Evolutionary conservation across 2,329 filamentous ascomycete genomes (phyloP), one percentile per base, ranked within the genome.

Genomic region (Alternaria sp.): DNA sequence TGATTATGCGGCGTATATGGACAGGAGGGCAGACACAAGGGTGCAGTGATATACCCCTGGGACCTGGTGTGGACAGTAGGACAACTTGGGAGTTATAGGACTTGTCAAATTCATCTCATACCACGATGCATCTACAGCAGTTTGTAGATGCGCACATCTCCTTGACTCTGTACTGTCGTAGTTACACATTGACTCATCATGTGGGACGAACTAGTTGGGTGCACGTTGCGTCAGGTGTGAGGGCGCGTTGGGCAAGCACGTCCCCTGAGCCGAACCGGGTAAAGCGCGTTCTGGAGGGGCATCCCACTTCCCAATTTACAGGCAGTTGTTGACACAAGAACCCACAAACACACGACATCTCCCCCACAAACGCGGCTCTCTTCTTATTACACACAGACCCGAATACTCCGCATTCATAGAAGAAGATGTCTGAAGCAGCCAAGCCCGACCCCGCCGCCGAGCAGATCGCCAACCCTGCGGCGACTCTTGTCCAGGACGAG

Each of bases 371-470:
- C 60, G 66, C 62, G 47, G 46, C 54, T 46, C 43, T 59, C 57
- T 57, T 61, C 45, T 56, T 58, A 62, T 57, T 15, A 40, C 46
- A 56, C 47, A 25, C 25, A 50, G 44, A 57, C 50, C 23, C 47
- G 50, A 11, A 66, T 54, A 55, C 12, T 17, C 43, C 15, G 50
- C 50, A 59, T 25, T 46, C 25, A 65, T 49, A 51, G 43, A 30
- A 62, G 54, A 74, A 49, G 55, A 80, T 80, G 79, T 74, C 78
- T 71, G 78, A 81, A 72, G 71, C 72, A 57, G 76, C 77, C 55
- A 80, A 81, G 74, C 78, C 79, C 62, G 79, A 81, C 72, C 79
- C 79, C 70, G 73, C 79, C 62, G 78, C 77, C 44, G 78, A 81
- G 69, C 74, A 78, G 71, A 69, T 70, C 65, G 73, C 79, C 60